Evolutionary conservation across 2,329 filamentous ascomycete species (phyloP), one percentile per base, ranked within the genome.

Genomic region (Coniella lustricola): DNA sequence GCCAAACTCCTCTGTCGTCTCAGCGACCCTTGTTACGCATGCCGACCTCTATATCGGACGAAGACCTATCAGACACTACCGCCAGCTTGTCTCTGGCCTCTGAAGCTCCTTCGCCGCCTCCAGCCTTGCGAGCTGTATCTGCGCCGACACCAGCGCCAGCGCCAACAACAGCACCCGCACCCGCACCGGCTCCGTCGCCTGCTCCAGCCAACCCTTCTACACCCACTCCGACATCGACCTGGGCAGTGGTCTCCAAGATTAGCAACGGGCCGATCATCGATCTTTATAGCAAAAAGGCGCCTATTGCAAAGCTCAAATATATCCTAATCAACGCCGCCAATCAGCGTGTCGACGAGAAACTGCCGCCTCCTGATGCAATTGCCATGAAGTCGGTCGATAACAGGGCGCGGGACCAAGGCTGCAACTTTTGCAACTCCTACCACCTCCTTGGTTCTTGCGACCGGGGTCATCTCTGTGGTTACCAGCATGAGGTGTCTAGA

Each of bases 351-450:
- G 51, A 53, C 7, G 51, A 53, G 42, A 40, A 45, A 3, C 49
- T 53, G 3, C 51, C 42, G 5, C 4, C 41, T 5, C 33, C 42
- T 14, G 51, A 53, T 10, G 14, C 25, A 1, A 22, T 4, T 4
- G 49, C 49, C 13, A 20, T 46, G 13, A 43, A 42, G 38, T 51
- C 51, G 12, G 29, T 51, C 21, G 49, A 53, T 34, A 33, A 31
- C 21, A 51, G 48, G 38, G 43, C 51, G 17, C 34, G 33, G n/a
- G 13, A 25, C 12, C 51, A 48, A 13, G 51, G 51, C n/a, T 33
- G 41, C 33, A 53, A 53, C 37, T 51, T 53, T 32, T 53, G 51
- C 35, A 53, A 53, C 34, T 44, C 44, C 16, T 53, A 51, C 18
- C 51, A 53, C 25, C 17, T 53, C 14, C 41, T 20, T 13, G 33